A percentile compares a stretch with the other conserved stretches of the same genome.
Evolutionary conservation across 73 alveolate genomes (phyloP).

Genomic region (Symbiodinium natans): DNA sequence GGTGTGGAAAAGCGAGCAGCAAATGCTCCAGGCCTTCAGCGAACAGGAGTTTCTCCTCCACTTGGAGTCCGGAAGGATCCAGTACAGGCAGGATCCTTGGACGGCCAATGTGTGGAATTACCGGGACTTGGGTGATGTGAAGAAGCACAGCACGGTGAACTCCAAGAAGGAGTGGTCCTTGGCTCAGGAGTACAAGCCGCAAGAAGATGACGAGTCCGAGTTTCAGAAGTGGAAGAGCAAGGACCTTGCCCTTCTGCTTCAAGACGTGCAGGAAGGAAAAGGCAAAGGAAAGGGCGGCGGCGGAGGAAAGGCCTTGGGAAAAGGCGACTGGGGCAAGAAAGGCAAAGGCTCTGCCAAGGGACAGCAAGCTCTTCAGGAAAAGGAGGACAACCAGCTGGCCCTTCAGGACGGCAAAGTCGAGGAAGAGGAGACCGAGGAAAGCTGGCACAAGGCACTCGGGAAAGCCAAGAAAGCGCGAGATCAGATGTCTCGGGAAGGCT

Average conservation of each 20-base stretch:
- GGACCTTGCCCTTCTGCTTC: not conserved
- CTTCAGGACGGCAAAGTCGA: conserved; percentile 1
- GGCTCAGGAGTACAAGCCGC: conserved; percentile 15
- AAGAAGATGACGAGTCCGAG: not conserved
- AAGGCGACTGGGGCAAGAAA: not conserved
- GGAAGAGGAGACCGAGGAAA: not conserved
- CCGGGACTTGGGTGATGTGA: not conserved
- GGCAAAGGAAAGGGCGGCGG: too few species aligned
- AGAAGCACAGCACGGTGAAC: not conserved
- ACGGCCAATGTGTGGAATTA: not conserved
- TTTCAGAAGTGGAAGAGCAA: not conserved
- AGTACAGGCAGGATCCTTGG: conserved; percentile 19
- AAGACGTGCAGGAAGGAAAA: not conserved
- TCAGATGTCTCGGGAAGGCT: not conserved
- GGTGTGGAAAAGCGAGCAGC: not conserved
- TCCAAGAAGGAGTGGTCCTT: not conserved
- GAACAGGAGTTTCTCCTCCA: not conserved
- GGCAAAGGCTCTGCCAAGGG: conserved; percentile 7
- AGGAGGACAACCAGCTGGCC: not conserved
- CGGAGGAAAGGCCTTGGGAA: conserved; percentile 6
- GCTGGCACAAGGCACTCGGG: not conserved
- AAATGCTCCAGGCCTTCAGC: not conserved
- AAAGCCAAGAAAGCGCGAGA: conserved; percentile 29
- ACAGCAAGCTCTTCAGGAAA: not conserved
- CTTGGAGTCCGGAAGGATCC: not conserved